Conservation (phyloP, 2,329 filamentous ascomycete species). For the Penicillium sp. region DNA sequence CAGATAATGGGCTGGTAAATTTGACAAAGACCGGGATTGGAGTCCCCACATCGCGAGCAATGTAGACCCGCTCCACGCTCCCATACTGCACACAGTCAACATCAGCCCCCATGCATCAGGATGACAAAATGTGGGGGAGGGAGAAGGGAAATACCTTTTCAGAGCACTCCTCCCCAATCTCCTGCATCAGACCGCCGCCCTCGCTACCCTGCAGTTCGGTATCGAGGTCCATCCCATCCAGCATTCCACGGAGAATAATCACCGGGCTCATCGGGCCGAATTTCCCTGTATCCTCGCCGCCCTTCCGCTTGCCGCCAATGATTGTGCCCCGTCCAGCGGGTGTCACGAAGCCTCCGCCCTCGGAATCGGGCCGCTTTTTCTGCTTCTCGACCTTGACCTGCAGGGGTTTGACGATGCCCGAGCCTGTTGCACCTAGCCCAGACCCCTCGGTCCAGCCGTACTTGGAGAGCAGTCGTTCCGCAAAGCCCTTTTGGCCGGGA, state of each 20-base stretch:
- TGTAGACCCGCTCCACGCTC: slow-evolving; percentile 72
- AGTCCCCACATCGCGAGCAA: slow-evolving; percentile 59
- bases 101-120: no score
- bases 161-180: slow-evolving; percentile 91
- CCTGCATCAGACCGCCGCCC: slow-evolving; percentile 70
- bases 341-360: slow-evolving; percentile 73
- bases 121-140: neutral
- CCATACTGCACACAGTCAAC: slow-evolving; percentile 66
- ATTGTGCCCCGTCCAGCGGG: slow-evolving; percentile 73
- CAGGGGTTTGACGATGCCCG: slow-evolving; percentile 81
- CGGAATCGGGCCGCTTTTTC: slow-evolving; percentile 72
- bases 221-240: slow-evolving; percentile 77
- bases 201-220: slow-evolving; percentile 67
- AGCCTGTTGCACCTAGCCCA: slow-evolving; percentile 76
- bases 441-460: slow-evolving; percentile 89
- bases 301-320: slow-evolving; percentile 67
- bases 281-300: slow-evolving; percentile 50
- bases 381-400: slow-evolving; percentile 81
- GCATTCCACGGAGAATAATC: slow-evolving; percentile 77
- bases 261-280: slow-evolving; percentile 77
- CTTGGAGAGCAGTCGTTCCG: slow-evolving; percentile 83
- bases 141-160: slow-evolving; percentile 59
- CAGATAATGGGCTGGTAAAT: slow-evolving; percentile 82
- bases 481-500: slow-evolving; percentile 80
- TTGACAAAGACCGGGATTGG: slow-evolving; percentile 79